These are phyloP conservation scores for Vaccinium corymbosum DNA, from an alignment of 148 eudicot species.

Conservation along the genomic window DNA sequence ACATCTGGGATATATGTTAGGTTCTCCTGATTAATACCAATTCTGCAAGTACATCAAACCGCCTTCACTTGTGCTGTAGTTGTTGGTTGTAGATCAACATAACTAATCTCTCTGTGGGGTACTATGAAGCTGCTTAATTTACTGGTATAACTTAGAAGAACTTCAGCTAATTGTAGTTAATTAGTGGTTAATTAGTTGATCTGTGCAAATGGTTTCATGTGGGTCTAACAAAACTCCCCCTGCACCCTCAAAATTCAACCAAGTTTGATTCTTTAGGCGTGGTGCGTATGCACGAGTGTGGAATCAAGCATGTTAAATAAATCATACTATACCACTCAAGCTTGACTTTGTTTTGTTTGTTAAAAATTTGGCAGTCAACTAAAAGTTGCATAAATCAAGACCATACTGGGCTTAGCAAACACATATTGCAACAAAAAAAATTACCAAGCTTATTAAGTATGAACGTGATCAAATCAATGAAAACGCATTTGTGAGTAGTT, in stretches of 20 bases:
- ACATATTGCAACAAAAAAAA: not conserved
- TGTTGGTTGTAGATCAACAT: not conserved
- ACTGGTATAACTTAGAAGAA: not conserved
- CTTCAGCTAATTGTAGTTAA: not conserved
- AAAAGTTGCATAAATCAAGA: not conserved
- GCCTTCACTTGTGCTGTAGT: not conserved
- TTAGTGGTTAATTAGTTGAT: slow-evolving; percentile 19
- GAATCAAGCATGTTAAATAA: not conserved
- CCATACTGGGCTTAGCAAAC: not conserved
- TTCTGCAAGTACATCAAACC: not conserved
- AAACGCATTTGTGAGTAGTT: not conserved
- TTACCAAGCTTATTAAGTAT: not conserved
- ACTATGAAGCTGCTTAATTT: not conserved
- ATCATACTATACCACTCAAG: not conserved
- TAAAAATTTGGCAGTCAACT: not conserved
- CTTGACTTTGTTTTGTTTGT: not conserved
- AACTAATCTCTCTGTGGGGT: not conserved
- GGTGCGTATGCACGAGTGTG: not conserved
- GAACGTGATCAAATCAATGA: not conserved
- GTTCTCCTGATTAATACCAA: not conserved
- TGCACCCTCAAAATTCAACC: slow-evolving; percentile 11
- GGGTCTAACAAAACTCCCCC: not conserved
- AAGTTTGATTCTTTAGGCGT: not conserved
- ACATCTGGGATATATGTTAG: too few species aligned
- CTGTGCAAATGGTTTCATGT: not conserved